Base-by-base conservation (phyloP, 2,329 filamentous ascomycete species). In the Pseudopithomyces chartarum region DNA sequence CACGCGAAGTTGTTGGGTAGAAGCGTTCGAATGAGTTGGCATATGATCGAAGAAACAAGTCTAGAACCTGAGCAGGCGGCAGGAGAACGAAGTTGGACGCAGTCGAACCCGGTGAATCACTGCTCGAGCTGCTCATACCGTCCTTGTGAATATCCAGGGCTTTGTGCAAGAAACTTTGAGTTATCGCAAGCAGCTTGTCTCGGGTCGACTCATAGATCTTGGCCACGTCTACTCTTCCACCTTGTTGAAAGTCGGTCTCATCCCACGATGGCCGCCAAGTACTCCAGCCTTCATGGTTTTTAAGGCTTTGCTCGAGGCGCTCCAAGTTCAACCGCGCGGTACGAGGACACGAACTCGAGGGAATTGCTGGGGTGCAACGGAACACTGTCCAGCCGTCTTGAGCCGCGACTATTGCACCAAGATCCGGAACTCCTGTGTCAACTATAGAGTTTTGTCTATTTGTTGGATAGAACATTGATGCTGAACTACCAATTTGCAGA, bases 131-230 rank as follows among this genome's bases (percentile, higher is more conserved):
- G 23, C 66, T 72, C 60, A 64, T 70, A 2, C 82, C 80, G 22
- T 85, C 81, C 45, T 84, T 82, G 70, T 90, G 87, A 42, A 88
- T 88, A 13, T 89, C 86, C 2, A 90, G 80, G 1, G 88, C 88
- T 66, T 89, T 90, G 73, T 89, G 86, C 8, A 90, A 76, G 69
- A 90, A 90, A 40, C 81, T 85, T 69, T 90, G 88, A 0, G 87
- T 89, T 59, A 90, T 89, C 47, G 87, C 87, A n/a, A 90, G 81
- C 65, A 90, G 83, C 69, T 86, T 87, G 69, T 91, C 88, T 32
- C 88, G 81, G 2, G 87, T 87, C 43, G 81, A 76, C 54, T 83
- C 81, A 44, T 81, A 80, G 47, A 84, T 67, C 34, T 77, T 79
- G 65, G 81, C 77, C 12, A 83, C 80, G 4, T 74, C 74, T 40